phyloP scores from a whole-genome alignment of 2,329 filamentous ascomycete species.

The Aspergillus vadensis region DNA sequence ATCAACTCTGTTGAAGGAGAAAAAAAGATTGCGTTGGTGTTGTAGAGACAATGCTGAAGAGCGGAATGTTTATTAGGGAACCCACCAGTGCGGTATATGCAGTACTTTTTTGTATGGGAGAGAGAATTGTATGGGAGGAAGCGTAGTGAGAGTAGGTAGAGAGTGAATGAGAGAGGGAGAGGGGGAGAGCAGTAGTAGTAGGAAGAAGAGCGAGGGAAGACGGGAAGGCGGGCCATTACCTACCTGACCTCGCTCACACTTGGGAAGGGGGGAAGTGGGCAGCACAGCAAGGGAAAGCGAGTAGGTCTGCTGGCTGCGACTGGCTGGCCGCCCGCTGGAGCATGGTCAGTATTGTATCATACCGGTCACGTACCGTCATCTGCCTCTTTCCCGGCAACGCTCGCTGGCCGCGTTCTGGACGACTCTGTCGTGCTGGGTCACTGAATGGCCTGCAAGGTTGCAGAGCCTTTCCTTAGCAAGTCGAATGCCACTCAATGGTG shows the following conservation, averaged over 20 bases:
- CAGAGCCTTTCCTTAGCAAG: constrained; percentile 6
- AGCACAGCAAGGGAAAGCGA: constrained; percentile 32
- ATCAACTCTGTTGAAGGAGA: constrained; percentile 19
- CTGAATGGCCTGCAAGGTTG: constrained; percentile 5
- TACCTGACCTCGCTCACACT: constrained; percentile 17
- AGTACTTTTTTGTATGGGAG: constrained; percentile 45
- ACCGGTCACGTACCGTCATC: constrained; percentile 23
- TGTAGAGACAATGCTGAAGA: constrained; percentile 27
- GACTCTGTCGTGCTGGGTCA: constrained; percentile 3
- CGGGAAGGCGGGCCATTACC: constrained; percentile 28
- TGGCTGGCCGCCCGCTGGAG: constrained; percentile 27
- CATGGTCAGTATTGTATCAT: constrained; percentile 26
- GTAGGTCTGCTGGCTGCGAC: constrained; percentile 27
- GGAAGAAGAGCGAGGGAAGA: constrained; percentile 26
- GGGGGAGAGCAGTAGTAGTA: constrained; percentile 40
- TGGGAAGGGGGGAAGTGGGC: constrained; percentile 27
- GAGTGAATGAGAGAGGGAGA: constrained; percentile 32
- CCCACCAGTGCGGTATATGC: constrained; percentile 40
- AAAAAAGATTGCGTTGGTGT: constrained; percentile 30
- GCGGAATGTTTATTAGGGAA: constrained; percentile 35
- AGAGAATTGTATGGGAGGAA: constrained; percentile 34
- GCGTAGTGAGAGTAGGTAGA: constrained; percentile 34
- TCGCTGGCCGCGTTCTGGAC: constrained; percentile 4
- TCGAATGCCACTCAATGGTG: background rate
- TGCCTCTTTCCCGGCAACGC: constrained; percentile 11